Percentiles rank a stretch among this genome's conserved stretches.
Conservation (phyloP, 345 rosid genomes). For the Corchorus olitorius region DNA sequence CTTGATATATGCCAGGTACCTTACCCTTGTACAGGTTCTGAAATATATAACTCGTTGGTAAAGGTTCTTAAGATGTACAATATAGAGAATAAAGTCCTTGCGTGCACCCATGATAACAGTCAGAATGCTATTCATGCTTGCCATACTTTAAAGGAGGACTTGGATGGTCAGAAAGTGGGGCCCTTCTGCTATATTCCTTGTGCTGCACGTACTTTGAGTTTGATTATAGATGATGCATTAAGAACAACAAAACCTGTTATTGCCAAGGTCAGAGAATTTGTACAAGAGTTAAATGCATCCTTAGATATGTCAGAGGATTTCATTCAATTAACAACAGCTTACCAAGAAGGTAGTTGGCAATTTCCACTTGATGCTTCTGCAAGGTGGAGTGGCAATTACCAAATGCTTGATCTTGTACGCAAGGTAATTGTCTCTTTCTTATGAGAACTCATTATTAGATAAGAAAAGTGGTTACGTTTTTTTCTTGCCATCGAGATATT, state of each 20-base stretch:
- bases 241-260: conserved; percentile 71
- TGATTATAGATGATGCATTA: conserved; percentile 79
- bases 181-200: conserved; percentile 92
- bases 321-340: conserved; percentile 59
- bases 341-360: conserved; percentile 89
- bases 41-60: conserved; percentile 58
- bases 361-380: conserved; percentile 79
- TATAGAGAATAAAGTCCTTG: conserved; percentile 69
- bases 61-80: conserved; percentile 69
- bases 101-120: conserved; percentile 94
- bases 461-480: neutral
- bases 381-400: conserved; percentile 92
- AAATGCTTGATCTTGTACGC: conserved; percentile 78
- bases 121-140: conserved; percentile 78
- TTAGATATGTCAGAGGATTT: conserved; percentile 66
- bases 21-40: conserved; percentile 70
- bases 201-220: conserved; percentile 79
- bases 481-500: neutral
- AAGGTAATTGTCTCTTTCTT: conserved; percentile 50
- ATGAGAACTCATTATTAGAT: conserved; percentile 1
- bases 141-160: conserved; percentile 70
- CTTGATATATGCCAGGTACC: conserved; percentile 81
- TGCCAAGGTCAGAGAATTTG: conserved; percentile 76
- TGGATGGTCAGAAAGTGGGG: conserved; percentile 67
- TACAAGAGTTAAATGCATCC: conserved; percentile 68